Percentiles rank a stretch among this genome's conserved stretches.
Evolutionary conservation across 768 basidiomycete species (phyloP).

Genomic region (Terana coerulea): DNA sequence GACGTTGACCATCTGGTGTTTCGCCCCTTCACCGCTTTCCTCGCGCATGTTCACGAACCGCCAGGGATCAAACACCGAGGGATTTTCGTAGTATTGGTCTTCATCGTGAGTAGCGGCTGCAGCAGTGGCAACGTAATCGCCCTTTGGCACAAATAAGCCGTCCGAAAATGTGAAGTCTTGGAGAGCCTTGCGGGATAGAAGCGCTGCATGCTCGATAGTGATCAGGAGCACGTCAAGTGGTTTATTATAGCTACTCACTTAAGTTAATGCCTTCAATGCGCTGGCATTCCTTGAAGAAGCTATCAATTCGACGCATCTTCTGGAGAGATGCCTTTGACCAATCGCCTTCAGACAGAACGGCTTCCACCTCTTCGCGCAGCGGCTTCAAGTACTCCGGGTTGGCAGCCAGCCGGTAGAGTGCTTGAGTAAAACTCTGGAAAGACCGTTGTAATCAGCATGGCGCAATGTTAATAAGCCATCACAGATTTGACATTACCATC

Average conservation of each 20-base stretch:
- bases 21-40: neutral
- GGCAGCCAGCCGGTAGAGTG: conserved; percentile 27
- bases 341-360: neutral
- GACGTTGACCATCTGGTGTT: conserved; percentile 13
- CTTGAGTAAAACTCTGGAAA: conserved; percentile 22
- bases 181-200: conserved; percentile 26
- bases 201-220: conserved; percentile 24
- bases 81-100: conserved; percentile 28
- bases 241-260: no score
- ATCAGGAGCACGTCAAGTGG: no score
- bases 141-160: conserved; percentile 38
- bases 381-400: conserved; percentile 26
- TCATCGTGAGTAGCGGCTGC: conserved; percentile 27
- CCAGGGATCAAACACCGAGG: conserved; percentile 39
- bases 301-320: conserved; percentile 31
- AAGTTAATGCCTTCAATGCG: conserved; percentile 22
- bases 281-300: conserved; percentile 31
- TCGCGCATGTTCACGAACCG: conserved; percentile 30
- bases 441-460: neutral
- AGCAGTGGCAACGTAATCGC: conserved; percentile 31
- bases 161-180: conserved; percentile 39
- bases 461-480: neutral
- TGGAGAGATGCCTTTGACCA: conserved; percentile 25
- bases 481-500: neutral
- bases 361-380: conserved; percentile 28